phyloP scores from a whole-genome alignment of 2,329 filamentous ascomycete genomes.

The Pseudogymnoascus sp. region DNA sequence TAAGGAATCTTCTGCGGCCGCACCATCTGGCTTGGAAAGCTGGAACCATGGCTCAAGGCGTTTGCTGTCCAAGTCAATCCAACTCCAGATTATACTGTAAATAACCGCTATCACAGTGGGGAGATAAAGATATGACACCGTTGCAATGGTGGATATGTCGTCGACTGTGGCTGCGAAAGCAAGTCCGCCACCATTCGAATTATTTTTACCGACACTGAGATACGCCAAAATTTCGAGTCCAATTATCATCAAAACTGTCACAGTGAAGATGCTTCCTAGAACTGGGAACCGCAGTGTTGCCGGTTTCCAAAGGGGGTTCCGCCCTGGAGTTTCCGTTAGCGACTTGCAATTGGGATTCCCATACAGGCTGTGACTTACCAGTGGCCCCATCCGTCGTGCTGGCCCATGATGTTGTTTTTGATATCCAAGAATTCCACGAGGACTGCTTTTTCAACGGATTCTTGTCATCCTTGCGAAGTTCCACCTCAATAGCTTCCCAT shows the following conservation, averaged over 20 bases:
- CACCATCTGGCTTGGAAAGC: slow-evolving; percentile 42
- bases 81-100: slow-evolving; percentile 52
- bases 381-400: neutral
- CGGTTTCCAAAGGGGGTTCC: slow-evolving; percentile 33
- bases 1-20: slow-evolving; percentile 40
- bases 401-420: slow-evolving; percentile 4
- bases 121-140: slow-evolving; percentile 43
- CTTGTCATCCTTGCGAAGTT: slow-evolving; percentile 3
- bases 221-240: slow-evolving; percentile 41
- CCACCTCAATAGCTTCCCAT: slow-evolving; percentile 5
- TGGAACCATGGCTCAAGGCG: slow-evolving; percentile 56
- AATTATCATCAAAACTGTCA: slow-evolving; percentile 37
- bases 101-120: slow-evolving; percentile 49
- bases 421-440: neutral
- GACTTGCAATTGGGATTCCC: neutral
- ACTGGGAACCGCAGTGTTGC: slow-evolving; percentile 34
- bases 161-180: slow-evolving; percentile 25
- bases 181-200: slow-evolving; percentile 35
- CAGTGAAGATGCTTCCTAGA: slow-evolving; percentile 32
- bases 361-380: neutral
- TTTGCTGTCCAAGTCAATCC: slow-evolving; percentile 54
- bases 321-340: neutral
- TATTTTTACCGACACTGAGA: slow-evolving; percentile 14
- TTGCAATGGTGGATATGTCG: slow-evolving; percentile 33
- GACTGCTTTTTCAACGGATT: neutral